Base-by-base conservation (phyloP, 1,284 basidiomycete genomes). In the Ganoderma resinaceum region DNA sequence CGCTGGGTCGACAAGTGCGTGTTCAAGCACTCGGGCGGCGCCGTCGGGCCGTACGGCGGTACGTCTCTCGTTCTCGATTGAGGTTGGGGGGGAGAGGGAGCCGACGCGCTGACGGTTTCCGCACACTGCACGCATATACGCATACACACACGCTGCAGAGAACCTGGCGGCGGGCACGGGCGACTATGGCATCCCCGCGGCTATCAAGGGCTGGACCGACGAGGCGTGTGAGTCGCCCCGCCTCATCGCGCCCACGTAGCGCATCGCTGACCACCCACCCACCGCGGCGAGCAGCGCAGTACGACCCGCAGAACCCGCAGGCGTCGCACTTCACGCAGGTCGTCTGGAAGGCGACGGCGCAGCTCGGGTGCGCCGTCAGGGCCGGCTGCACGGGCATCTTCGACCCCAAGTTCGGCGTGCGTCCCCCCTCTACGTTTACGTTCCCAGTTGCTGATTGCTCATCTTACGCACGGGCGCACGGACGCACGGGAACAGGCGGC, bases 301-400 rank as follows among this genome's bases (percentile, higher is more conserved):
- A 91, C 76, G 74, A 89, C 73, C 78, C 89, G 38, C 82, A 73
- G 74, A 87, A 87, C 78, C 90, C 90, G 3, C 65, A 78, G 59
- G 74, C 85, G 20, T 91, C 89, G 61, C 91, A 93, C 77, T 93
- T 89, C 75, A 93, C 91, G 8, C 91, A 93, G 78, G 77, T 79
- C 59, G 90, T 93, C 2, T 93, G 91, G 91, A 91, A 92, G 78
- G 82, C 77, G 9, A 85, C 86, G 14, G 86, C 83, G 0, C 80
- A 90, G 70, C 80, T 92, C 37, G 91, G 90, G 35, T 92, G 90
- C 76, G 90, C 88, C 31, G 80, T 86, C 52, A 46, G 9, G 43
- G 78, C 83, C 65, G 72, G 76, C 16, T 90, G 88, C 78, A 77
- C 76, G 72, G 85, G 84, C 37, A 87, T 90, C 67, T 87, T 90